Base-by-base conservation (phyloP, 1,284 basidiomycete genomes). In the Trichosporon sp. region DNA sequence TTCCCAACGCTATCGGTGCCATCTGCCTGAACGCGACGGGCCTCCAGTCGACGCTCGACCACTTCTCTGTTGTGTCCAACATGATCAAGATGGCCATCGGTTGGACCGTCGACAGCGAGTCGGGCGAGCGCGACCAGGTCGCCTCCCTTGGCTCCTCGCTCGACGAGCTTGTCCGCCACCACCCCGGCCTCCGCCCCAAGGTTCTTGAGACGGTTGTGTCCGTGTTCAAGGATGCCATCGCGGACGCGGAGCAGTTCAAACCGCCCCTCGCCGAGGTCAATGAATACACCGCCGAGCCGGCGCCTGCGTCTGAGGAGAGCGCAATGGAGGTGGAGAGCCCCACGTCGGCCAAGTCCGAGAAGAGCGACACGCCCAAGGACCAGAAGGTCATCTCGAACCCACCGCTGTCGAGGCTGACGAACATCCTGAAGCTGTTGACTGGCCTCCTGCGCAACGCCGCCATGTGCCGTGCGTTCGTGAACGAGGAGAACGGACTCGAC, bases 1-100 rank as follows among this genome's bases (percentile, higher is more conserved):
- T 98, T 67, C 92, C 95, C 0, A 96, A 96, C 76, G 96, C 95
- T n/a, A 89, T 99, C 66, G 95, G 96, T 38, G 97, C 97, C 0
- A 86, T 99, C 56, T 99, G 96, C 80, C 87, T 99, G 67, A 99
- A 99, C 78, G 90, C 93, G 75, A 85, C 88, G 2, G 97, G 97
- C 2, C 89, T 97, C 75, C 88, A 92, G 44, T 91, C 93, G 76
- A 88, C 98, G 51, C 84, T 89, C 15, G 87, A 87, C 11, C 89
- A 90, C 62, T 90, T 92, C 1, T 88, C 87, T 66, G 89, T 98
- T 70, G 91, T 99, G 74, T 89, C 89, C 8, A 88, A 89, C 64
- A 88, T 98, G 65, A 92, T 99, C 79, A 89, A 94, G 71, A 93
- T 97, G 82, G 92, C 92, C 1, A 92, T 91, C 18, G 90, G 93